Percentiles rank a stretch among this genome's conserved stretches.
These are phyloP conservation scores for Chlorophyllum brunneum DNA, from an alignment of 768 basidiomycete genomes.

Conservation along the genomic window DNA sequence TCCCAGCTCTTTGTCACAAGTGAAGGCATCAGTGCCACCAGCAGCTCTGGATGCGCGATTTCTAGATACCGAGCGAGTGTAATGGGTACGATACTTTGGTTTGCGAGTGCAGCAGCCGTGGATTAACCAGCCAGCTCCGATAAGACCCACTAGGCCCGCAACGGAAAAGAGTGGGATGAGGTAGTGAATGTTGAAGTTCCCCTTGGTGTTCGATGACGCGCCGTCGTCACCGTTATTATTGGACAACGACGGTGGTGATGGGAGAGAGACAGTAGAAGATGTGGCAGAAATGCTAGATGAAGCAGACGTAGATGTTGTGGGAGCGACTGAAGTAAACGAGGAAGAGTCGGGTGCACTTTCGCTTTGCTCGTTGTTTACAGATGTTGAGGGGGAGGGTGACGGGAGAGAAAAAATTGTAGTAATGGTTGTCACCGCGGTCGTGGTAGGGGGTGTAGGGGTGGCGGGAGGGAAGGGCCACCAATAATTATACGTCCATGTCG, in stretches of 20 bases:
- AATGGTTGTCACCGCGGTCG: no score
- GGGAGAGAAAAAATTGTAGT: background rate
- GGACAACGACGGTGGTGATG: background rate
- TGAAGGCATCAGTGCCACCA: no score
- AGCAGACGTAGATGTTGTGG: background rate
- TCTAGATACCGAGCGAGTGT: no score
- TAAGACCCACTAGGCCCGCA: background rate
- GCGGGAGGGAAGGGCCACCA: conserved; percentile 5
- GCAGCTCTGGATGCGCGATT: background rate
- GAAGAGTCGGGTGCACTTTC: no score
- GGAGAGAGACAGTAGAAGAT: background rate
- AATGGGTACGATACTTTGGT: background rate
- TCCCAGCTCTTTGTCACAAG: background rate
- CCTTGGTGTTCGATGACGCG: background rate
- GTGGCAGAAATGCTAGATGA: conserved; percentile 4
- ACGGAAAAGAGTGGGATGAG: conserved; percentile 10
- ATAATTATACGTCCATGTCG: background rate
- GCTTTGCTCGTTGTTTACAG: background rate
- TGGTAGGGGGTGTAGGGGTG: background rate
- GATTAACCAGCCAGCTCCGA: conserved; percentile 1
- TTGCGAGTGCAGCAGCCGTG: conserved; percentile 13
- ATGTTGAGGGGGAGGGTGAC: background rate
- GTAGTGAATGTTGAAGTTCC: conserved; percentile 10
- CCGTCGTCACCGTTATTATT: background rate
- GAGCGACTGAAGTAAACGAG: background rate